Percentiles rank a stretch among this genome's conserved stretches.
Evolutionary conservation across 2,329 filamentous ascomycete species (phyloP).

Genomic region (Madurella fahalii): DNA sequence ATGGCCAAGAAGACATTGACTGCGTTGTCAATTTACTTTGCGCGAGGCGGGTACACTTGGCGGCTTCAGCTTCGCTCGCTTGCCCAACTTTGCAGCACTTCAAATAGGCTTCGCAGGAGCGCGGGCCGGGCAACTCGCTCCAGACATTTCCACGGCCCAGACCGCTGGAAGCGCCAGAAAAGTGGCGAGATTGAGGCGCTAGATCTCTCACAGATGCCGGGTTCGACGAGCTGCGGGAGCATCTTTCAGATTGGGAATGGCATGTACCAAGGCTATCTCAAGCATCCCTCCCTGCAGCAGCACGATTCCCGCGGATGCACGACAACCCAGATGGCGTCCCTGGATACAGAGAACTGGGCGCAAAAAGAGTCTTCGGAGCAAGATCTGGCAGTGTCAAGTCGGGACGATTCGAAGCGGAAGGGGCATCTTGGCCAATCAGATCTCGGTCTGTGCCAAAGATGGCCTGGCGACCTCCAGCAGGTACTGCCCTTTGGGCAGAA

Average conservation of each 20-base stretch:
- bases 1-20: background rate
- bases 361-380: background rate
- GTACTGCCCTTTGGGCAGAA: conserved; percentile 23
- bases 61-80: background rate
- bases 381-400: background rate
- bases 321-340: background rate
- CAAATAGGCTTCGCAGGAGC: conserved; percentile 6
- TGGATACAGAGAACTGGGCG: background rate
- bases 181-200: background rate
- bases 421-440: background rate
- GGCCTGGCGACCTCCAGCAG: conserved; percentile 1
- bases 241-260: background rate
- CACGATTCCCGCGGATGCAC: background rate
- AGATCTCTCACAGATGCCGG: conserved; percentile 1
- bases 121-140: background rate
- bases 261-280: background rate
- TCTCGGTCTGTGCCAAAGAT: background rate
- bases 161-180: conserved; percentile 15
- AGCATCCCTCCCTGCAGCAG: background rate
- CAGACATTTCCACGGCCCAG: conserved; percentile 1
- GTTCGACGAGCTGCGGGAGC: background rate
- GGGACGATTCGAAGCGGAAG: background rate
- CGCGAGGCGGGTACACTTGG: background rate
- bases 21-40: background rate
- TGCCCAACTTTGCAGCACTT: conserved; percentile 7